Percentiles rank a stretch among this genome's conserved stretches.
Conservation (phyloP, 495 filamentous ascomycete genomes). For the Poronia punctata region DNA sequence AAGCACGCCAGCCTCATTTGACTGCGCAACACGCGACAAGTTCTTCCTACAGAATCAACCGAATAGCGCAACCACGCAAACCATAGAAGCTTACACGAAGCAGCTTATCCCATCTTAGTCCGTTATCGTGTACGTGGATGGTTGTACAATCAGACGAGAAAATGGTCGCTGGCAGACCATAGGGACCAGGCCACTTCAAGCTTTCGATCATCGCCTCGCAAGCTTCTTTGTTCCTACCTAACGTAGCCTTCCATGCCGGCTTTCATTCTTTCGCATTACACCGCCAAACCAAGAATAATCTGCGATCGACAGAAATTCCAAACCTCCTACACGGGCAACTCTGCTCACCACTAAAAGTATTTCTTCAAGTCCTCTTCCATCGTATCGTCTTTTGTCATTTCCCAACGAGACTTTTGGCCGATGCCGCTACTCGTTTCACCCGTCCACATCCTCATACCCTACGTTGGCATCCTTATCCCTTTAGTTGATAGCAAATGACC, state of each 20-base stretch:
- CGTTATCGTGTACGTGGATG: slow-evolving; percentile 8
- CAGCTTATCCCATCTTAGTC: not conserved
- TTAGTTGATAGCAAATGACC: too few species aligned
- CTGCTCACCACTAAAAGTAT: not conserved
- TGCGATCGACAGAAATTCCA: not conserved
- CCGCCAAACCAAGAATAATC: not conserved
- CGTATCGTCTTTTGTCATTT: not conserved
- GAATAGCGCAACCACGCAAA: slow-evolving; percentile 12
- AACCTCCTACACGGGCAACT: not conserved
- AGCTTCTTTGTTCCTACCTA: slow-evolving; percentile 8
- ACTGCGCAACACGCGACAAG: slow-evolving; percentile 22
- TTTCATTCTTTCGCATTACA: not conserved
- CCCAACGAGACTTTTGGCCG: not conserved
- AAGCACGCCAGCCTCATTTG: slow-evolving; percentile 9
- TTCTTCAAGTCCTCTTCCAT: too few species aligned
- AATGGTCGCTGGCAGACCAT: slow-evolving; percentile 13
- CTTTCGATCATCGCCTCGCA: too few species aligned
- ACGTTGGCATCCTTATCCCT: slow-evolving; percentile 7
- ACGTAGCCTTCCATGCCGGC: not conserved
- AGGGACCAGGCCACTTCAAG: slow-evolving; percentile 7
- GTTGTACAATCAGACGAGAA: slow-evolving; percentile 2
- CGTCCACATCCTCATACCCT: not conserved
- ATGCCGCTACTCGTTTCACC: not conserved
- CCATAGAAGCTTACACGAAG: slow-evolving; percentile 5
- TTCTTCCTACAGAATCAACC: slow-evolving; percentile 14